phyloP scores from a whole-genome alignment of 768 basidiomycete genomes.

The Dacryopinax primogenitus region DNA sequence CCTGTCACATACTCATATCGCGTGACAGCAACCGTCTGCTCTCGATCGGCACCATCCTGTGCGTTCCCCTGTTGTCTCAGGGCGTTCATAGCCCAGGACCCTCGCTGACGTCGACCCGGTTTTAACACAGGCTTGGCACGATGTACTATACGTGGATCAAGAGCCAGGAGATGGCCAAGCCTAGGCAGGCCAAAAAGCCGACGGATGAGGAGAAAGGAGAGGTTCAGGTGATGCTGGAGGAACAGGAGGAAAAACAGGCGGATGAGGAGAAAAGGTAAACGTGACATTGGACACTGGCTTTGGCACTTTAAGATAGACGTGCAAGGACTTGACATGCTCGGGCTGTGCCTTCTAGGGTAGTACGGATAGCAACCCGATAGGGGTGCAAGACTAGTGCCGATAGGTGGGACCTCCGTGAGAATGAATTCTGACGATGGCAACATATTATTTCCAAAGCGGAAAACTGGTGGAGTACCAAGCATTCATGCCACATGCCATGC shows the following conservation, averaged over 20 bases:
- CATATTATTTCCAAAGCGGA: no score
- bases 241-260: constrained; percentile 21
- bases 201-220: constrained; percentile 19
- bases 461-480: no score
- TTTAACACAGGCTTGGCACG: constrained; percentile 22
- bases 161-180: constrained; percentile 14
- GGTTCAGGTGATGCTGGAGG: constrained; percentile 22
- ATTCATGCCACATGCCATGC: no score
- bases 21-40: constrained; percentile 42
- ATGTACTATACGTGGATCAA: constrained; percentile 46
- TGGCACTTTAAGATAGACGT: constrained; percentile 7
- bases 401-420: no score
- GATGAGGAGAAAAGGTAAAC: constrained; percentile 9
- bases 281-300: background rate
- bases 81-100: no score
- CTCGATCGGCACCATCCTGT: constrained; percentile 61
- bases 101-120: background rate
- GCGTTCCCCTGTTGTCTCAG: constrained; percentile 19
- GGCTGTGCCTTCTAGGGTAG: no score
- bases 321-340: constrained; percentile 10
- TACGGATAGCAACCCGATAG: no score
- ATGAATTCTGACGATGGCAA: no score
- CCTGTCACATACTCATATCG: constrained; percentile 11
- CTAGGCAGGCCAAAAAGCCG: constrained; percentile 13
- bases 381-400: no score